Conservation (phyloP, 345 rosid species). For the Lepidium didymum region DNA sequence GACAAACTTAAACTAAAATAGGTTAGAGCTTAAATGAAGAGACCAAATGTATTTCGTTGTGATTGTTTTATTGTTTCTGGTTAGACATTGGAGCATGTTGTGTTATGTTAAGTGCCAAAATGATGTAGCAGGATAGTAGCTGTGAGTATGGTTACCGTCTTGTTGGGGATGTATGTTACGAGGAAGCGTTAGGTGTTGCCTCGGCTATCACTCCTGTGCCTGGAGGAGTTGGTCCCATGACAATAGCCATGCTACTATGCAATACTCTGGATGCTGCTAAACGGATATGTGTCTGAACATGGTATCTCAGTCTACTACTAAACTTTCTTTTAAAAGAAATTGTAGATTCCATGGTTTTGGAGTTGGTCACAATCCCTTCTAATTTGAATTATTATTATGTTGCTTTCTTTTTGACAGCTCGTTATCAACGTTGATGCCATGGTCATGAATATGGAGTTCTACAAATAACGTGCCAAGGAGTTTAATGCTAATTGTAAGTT, state of each 20-base stretch:
- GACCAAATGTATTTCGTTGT: not conserved
- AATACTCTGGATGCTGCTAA: slow-evolving; percentile 80
- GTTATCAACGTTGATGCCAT: no score
- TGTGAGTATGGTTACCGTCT: slow-evolving; percentile 70
- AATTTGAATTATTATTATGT: not conserved
- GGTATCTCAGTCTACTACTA: slow-evolving; percentile 11
- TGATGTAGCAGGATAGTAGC: slow-evolving; percentile 54
- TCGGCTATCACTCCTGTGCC: slow-evolving; percentile 89
- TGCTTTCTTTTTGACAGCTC: not conserved
- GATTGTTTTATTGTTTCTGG: not conserved
- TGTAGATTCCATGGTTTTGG: not conserved
- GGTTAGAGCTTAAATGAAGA: not conserved
- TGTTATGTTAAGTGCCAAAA: not conserved
- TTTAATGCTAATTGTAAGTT: not conserved
- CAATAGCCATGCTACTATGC: slow-evolving; percentile 82
- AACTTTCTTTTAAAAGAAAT: not conserved
- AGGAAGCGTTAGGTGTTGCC: slow-evolving; percentile 70
- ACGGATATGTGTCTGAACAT: slow-evolving; percentile 18
- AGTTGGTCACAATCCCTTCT: not conserved
- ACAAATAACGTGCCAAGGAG: not conserved
- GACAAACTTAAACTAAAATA: not conserved
- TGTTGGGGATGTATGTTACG: slow-evolving; percentile 75
- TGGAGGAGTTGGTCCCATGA: slow-evolving; percentile 91
- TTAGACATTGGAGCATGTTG: slow-evolving; percentile 1
- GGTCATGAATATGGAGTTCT: not conserved